phyloP scores from a whole-genome alignment of 2,329 filamentous ascomycete species.

The Botrytis tulipae region DNA sequence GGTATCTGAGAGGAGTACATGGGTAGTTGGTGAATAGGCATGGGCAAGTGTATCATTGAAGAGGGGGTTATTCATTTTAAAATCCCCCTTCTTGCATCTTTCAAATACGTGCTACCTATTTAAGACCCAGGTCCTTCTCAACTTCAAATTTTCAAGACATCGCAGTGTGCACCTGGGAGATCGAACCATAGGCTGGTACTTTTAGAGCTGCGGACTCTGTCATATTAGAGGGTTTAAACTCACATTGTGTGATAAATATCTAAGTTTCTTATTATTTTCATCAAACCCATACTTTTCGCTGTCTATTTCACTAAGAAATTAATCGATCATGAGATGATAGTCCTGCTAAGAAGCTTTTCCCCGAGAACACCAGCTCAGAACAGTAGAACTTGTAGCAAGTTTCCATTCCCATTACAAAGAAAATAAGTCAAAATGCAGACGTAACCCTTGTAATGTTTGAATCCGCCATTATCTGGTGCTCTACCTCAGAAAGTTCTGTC shows the following conservation, averaged over 20 bases:
- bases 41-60: neutral
- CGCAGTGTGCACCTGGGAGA: no score
- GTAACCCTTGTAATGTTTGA: accelerated
- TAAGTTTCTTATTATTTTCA: accelerated
- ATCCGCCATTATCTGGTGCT: neutral
- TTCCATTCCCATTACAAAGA: neutral
- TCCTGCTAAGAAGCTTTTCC: neutral
- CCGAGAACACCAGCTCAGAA: neutral
- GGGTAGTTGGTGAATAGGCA: no score
- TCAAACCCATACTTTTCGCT: accelerated
- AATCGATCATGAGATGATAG: neutral
- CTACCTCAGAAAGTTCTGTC: neutral
- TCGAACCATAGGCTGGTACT: neutral
- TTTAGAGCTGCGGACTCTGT: accelerated
- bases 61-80: no score
- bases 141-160: neutral
- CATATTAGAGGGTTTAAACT: neutral
- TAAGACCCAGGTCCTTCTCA: neutral
- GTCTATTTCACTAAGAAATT: neutral
- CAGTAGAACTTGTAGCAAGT: neutral
- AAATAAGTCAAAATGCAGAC: neutral
- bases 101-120: neutral
- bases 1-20: no score
- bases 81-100: neutral
- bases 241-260: neutral